These are phyloP conservation scores for Warburgia ugandensis DNA, from an alignment of 164 flowering plant species.

Conservation along the genomic window DNA sequence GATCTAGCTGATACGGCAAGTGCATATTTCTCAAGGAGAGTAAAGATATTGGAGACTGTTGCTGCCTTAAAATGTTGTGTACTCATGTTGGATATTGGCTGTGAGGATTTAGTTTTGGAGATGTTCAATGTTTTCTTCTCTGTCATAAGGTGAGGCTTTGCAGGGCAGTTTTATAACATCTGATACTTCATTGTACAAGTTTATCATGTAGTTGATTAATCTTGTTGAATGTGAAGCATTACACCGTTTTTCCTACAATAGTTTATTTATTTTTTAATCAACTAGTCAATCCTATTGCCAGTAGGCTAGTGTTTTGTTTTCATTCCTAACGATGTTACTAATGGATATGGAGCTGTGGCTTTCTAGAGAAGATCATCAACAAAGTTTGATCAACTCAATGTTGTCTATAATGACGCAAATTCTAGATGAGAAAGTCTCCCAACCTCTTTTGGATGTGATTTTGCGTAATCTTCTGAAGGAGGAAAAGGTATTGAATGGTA, in stretches of 20 bases:
- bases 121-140: conserved; percentile 77
- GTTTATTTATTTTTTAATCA: too few relatives aligned
- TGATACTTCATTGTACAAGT: too few relatives aligned
- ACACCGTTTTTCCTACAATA: too few relatives aligned
- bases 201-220: too few relatives aligned
- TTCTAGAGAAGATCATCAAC: conserved; percentile 70
- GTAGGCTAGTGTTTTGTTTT: too few relatives aligned
- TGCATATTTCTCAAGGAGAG: conserved; percentile 72
- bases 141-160: conserved; percentile 55
- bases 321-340: too few relatives aligned
- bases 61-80: conserved; percentile 64
- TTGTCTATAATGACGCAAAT: conserved; percentile 60
- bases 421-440: conserved; percentile 59
- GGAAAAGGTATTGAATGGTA: conserved; percentile 47
- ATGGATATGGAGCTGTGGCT: conserved; percentile 7
- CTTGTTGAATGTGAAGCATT: too few relatives aligned
- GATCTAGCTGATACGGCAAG: conserved; percentile 63
- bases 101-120: conserved; percentile 57
- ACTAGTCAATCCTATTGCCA: too few relatives aligned
- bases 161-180: too few relatives aligned
- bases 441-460: conserved; percentile 57
- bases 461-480: conserved; percentile 61
- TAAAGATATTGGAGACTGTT: conserved; percentile 67
- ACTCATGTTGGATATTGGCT: conserved; percentile 74
- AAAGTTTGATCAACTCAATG: conserved; percentile 49